Conservation (phyloP, 1,284 basidiomycete genomes). For the Papiliotrema laurentii region DNA sequence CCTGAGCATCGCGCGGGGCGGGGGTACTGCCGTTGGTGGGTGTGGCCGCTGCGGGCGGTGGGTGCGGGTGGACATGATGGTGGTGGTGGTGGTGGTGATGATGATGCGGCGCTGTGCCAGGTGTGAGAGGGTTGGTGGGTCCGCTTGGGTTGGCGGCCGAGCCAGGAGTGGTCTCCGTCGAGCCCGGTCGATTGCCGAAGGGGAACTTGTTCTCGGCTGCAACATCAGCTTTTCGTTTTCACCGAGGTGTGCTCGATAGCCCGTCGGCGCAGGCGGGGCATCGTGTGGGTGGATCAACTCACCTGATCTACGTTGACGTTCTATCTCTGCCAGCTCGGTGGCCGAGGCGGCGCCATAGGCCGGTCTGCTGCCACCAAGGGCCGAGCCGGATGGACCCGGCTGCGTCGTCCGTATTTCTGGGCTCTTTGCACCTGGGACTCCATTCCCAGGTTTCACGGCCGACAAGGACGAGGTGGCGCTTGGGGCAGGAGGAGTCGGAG, state of each 20-base stretch:
- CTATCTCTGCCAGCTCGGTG: not conserved
- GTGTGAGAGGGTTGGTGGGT: too few species aligned
- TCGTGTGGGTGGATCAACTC: too few species aligned
- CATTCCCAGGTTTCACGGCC: not conserved
- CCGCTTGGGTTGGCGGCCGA: too few species aligned
- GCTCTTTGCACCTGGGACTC: not conserved
- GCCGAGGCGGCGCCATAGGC: too few species aligned
- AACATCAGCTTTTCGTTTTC: not conserved
- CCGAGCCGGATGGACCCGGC: not conserved
- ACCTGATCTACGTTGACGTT: not conserved
- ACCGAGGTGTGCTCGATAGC: too few species aligned
- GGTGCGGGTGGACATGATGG: not conserved
- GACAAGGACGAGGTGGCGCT: not conserved
- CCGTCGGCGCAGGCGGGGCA: too few species aligned
- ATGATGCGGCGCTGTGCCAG: not conserved
- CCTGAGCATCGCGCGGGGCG: not conserved
- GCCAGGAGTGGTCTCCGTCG: too few species aligned
- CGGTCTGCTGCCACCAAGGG: not conserved
- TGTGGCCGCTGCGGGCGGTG: not conserved
- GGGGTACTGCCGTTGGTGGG: not conserved
- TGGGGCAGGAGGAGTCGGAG: not conserved
- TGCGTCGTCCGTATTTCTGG: not conserved
- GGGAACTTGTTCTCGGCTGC: not conserved
- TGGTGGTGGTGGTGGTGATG: constrained; percentile 3
- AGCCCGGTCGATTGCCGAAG: not conserved